Evolutionary conservation across 176 grass and related monocot species (phyloP).

Genomic region (Elymus sibiricus): DNA sequence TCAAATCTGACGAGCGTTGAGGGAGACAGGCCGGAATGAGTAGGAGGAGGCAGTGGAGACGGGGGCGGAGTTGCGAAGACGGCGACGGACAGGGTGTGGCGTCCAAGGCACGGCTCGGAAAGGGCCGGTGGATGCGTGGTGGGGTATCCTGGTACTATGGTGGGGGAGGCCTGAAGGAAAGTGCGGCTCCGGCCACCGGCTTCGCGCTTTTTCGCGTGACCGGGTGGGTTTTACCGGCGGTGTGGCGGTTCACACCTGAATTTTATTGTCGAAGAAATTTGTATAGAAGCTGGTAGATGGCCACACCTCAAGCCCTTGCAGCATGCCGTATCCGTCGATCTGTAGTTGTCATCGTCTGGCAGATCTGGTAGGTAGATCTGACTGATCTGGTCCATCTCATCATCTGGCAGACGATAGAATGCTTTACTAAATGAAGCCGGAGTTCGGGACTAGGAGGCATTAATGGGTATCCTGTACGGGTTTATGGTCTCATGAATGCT

Average conservation of each 20-base stretch:
- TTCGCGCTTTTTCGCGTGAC: neutral
- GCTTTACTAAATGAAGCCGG: neutral
- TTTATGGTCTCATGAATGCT: neutral
- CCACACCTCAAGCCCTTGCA: too few species aligned
- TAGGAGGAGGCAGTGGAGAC: neutral
- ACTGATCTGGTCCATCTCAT: neutral
- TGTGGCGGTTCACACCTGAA: too few species aligned
- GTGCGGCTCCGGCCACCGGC: neutral
- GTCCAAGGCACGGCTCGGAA: constrained; percentile 26
- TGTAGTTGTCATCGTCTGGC: too few species aligned
- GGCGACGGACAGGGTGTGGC: neutral
- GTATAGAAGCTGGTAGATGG: too few species aligned
- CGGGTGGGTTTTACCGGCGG: too few species aligned
- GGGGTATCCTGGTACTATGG: neutral
- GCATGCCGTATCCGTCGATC: too few species aligned
- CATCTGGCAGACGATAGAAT: neutral
- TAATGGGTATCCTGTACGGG: neutral
- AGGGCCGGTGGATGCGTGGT: too few species aligned
- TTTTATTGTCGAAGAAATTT: too few species aligned
- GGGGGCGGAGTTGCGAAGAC: neutral
- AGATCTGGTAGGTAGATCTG: neutral
- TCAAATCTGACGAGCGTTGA: neutral
- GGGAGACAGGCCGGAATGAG: neutral
- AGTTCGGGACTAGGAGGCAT: neutral
- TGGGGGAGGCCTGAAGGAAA: neutral